Conservation (phyloP, 2,329 filamentous ascomycete genomes). For the Dryadomyces sulphureus region DNA sequence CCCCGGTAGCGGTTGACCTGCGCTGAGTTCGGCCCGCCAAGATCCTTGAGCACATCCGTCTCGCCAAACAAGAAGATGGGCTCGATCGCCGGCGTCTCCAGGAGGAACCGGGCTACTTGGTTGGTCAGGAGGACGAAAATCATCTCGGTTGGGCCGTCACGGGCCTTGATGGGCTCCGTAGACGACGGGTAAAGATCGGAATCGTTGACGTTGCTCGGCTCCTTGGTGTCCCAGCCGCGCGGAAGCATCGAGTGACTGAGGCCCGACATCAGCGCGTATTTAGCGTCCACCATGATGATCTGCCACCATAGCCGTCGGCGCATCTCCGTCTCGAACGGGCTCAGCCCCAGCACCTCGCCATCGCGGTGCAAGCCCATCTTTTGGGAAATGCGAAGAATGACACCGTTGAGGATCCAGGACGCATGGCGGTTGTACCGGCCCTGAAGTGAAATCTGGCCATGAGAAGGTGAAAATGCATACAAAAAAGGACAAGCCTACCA, state of each 20-base stretch:
- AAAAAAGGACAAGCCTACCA: conserved; percentile 23
- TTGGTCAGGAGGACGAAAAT: conserved; percentile 37
- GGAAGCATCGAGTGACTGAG: conserved; percentile 37
- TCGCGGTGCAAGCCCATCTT: conserved; percentile 54
- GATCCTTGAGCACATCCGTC: conserved; percentile 15
- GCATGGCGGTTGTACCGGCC: conserved; percentile 44
- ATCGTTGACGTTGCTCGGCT: conserved; percentile 44
- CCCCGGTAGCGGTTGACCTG: conserved; percentile 26
- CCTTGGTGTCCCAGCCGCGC: conserved; percentile 39
- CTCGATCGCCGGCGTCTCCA: conserved; percentile 33
- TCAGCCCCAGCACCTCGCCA: conserved; percentile 37
- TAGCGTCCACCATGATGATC: conserved; percentile 41
- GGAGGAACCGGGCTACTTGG: conserved; percentile 34
- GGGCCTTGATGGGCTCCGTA: conserved; percentile 32
- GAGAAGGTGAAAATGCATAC: not conserved
- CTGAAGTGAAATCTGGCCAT: conserved; percentile 35
- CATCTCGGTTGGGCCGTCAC: conserved; percentile 47
- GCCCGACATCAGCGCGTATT: conserved; percentile 42
- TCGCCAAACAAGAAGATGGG: conserved; percentile 31
- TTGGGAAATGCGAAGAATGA: conserved; percentile 48
- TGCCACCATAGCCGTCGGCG: conserved; percentile 54
- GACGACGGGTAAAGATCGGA: conserved; percentile 40
- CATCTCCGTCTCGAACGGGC: conserved; percentile 52
- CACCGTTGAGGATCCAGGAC: conserved; percentile 45
- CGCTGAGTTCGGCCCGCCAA: conserved; percentile 14